Conservation (phyloP, 2,329 filamentous ascomycete genomes). For the Aspergillus novofumigatus region DNA sequence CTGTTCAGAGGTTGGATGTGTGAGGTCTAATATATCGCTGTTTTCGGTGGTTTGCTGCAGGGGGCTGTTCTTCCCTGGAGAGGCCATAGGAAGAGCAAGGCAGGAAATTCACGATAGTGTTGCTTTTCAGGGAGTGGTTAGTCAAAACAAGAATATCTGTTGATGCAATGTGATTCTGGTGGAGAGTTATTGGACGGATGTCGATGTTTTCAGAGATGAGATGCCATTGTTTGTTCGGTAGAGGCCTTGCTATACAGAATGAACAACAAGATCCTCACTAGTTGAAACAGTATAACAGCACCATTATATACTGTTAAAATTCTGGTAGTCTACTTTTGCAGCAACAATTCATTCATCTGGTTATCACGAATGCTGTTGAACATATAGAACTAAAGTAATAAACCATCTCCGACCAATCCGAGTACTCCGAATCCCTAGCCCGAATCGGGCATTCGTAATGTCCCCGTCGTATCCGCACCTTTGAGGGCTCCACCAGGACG, state of each 20-base stretch:
- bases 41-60: not conserved
- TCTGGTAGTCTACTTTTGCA: not conserved
- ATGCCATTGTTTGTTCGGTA: not conserved
- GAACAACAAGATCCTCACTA: not conserved
- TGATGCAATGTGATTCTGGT: not conserved
- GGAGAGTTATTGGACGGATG: too few species aligned
- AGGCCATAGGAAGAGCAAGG: not conserved
- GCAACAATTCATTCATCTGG: not conserved
- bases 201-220: not conserved
- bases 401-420: slow-evolving; percentile 8
- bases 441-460: slow-evolving; percentile 1
- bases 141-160: not conserved
- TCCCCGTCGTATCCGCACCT: not conserved
- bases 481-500: not conserved
- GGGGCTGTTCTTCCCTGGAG: slow-evolving; percentile 1
- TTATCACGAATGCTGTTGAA: not conserved
- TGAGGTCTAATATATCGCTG: not conserved
- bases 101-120: not conserved
- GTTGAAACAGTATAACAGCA: not conserved
- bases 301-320: not conserved
- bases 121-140: not conserved
- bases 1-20: slow-evolving; percentile 11
- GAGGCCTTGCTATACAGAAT: not conserved
- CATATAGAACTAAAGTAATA: not conserved
- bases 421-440: slow-evolving; percentile 3